These are phyloP conservation scores for Astraeus odoratus DNA, from an alignment of 768 basidiomycete species.

Conservation along the genomic window DNA sequence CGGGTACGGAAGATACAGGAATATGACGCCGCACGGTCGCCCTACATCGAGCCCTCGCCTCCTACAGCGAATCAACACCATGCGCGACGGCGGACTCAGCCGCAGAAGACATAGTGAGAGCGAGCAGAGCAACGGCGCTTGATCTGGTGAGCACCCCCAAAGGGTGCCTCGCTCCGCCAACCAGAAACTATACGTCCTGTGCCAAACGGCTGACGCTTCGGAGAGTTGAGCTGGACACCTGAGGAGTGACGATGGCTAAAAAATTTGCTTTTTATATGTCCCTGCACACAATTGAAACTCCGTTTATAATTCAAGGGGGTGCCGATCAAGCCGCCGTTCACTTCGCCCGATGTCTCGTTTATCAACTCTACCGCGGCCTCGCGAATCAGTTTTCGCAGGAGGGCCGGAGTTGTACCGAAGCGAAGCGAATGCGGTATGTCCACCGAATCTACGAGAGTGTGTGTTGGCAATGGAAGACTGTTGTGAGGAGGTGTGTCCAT, in stretches of 20 bases:
- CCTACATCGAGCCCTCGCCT: conserved; percentile 38
- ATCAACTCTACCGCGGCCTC: conserved; percentile 39
- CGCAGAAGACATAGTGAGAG: conserved; percentile 24
- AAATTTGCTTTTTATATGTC: conserved; percentile 24
- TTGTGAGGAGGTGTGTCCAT: conserved; percentile 64
- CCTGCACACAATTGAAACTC: conserved; percentile 20
- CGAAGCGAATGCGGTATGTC: conserved; percentile 59
- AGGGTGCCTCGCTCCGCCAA: conserved; percentile 71
- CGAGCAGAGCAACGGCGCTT: conserved; percentile 33
- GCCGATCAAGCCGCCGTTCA: conserved; percentile 9
- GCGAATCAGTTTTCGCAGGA: conserved; percentile 70
- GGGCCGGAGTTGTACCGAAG: conserved; percentile 58
- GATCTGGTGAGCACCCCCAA: conserved; percentile 45
- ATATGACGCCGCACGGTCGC: conserved; percentile 62
- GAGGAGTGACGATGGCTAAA: conserved; percentile 18
- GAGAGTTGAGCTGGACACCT: conserved; percentile 63
- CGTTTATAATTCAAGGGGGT: conserved; percentile 13
- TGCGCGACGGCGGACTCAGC: conserved; percentile 38
- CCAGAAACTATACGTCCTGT: conserved; percentile 60
- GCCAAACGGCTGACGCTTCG: conserved; percentile 53
- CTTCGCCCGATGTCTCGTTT: conserved; percentile 34
- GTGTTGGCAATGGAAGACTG: conserved; percentile 76
- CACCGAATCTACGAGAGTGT: conserved; percentile 67
- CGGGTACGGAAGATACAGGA: conserved; percentile 70
- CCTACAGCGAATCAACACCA: conserved; percentile 47